Percentiles rank a stretch among this genome's conserved stretches.
Evolutionary conservation across 345 rosid species (phyloP).

Genomic region (Garcia nutans): DNA sequence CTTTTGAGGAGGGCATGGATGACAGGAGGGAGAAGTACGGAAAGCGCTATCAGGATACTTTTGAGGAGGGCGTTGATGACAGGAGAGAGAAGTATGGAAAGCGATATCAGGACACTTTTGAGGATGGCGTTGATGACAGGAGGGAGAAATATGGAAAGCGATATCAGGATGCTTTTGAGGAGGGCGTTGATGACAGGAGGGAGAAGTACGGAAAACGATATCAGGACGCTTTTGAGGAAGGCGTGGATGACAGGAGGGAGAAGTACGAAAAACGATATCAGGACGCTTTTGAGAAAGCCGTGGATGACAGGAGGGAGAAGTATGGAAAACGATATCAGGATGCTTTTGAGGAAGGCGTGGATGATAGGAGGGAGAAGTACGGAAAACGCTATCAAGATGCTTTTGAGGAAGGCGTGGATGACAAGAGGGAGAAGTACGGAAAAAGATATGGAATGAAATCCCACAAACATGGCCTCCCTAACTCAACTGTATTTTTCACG

Average conservation of each 20-base stretch:
- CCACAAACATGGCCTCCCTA: not conserved
- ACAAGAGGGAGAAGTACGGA: not conserved
- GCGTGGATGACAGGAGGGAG: not conserved
- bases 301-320: not conserved
- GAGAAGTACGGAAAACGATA: not conserved
- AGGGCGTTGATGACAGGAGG: not conserved
- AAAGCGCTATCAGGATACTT: not conserved
- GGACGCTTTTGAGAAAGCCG: not conserved
- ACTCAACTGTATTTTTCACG: not conserved
- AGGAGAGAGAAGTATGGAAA: not conserved
- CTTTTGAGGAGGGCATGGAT: not conserved
- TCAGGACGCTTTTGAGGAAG: not conserved
- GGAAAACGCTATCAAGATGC: not conserved
- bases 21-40: not conserved
- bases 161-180: not conserved
- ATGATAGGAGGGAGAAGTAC: not conserved
- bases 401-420: not conserved
- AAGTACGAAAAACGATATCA: not conserved
- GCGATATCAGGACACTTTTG: not conserved
- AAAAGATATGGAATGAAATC: not conserved
- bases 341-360: not conserved
- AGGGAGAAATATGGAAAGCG: not conserved
- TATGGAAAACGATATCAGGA: not conserved
- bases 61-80: not conserved
- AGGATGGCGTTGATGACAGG: not conserved